Conservation (phyloP, 1,139 yeast species). For the Geotrichum siamense region DNA sequence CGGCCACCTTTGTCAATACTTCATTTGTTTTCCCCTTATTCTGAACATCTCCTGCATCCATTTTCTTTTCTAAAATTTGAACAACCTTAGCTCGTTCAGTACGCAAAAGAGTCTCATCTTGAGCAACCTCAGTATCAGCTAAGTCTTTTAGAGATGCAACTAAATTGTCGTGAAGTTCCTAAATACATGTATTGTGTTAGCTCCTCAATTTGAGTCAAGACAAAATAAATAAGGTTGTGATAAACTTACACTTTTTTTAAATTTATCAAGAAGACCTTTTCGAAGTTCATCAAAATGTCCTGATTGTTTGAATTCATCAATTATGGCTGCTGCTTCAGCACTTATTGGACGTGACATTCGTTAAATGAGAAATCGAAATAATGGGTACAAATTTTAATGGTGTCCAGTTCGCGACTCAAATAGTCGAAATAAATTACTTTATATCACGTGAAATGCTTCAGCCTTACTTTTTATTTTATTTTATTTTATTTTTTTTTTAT, state of each 20-base stretch:
- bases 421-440: too few relatives aligned
- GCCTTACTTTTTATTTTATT: too few relatives aligned
- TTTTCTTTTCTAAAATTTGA: slow-evolving; percentile 28
- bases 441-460: too few relatives aligned
- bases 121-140: slow-evolving; percentile 28
- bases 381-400: too few relatives aligned
- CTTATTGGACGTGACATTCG: slow-evolving; percentile 6
- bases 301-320: slow-evolving; percentile 28
- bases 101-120: slow-evolving; percentile 24
- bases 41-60: slow-evolving; percentile 7
- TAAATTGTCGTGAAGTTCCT: not conserved
- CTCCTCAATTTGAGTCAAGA: not conserved
- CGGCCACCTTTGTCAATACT: slow-evolving; percentile 21
- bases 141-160: slow-evolving; percentile 23
- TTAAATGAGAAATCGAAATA: too few relatives aligned
- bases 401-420: too few relatives aligned
- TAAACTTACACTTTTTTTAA: slow-evolving; percentile 28
- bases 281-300: slow-evolving; percentile 32
- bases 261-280: slow-evolving; percentile 25
- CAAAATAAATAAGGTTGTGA: not conserved
- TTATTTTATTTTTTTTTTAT: too few relatives aligned
- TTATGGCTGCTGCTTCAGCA: slow-evolving; percentile 18
- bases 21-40: slow-evolving; percentile 16
- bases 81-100: slow-evolving; percentile 30
- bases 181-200: not conserved